These are phyloP conservation scores for Serendipita sp. DNA, from an alignment of 768 basidiomycete species.

Conservation along the genomic window DNA sequence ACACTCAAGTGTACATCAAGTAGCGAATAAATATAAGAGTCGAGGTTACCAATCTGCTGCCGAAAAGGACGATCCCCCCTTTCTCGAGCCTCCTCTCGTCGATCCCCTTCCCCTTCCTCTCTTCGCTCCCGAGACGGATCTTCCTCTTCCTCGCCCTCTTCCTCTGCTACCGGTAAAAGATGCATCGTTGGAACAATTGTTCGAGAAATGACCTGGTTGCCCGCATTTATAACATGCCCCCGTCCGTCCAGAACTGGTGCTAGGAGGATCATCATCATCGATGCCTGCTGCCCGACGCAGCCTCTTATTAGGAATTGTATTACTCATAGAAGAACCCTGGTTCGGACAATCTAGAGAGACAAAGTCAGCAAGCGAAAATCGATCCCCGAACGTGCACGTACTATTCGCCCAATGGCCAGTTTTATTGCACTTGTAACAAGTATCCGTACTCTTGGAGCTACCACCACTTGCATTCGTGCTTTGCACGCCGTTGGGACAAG, in stretches of 20 bases:
- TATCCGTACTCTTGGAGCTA: conserved; percentile 12
- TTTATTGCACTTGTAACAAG: conserved; percentile 21
- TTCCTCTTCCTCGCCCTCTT: conserved; percentile 8
- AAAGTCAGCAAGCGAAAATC: no score
- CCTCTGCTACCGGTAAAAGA: conserved; percentile 2
- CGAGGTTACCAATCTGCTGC: conserved; percentile 6
- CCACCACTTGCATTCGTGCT: conserved; percentile 23
- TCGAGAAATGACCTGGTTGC: conserved; percentile 42
- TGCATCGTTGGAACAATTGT: conserved; percentile 14
- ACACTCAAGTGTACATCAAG: no score
- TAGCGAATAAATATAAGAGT: no score
- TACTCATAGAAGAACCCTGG: not conserved
- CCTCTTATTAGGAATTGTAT: not conserved
- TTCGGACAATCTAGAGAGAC: conserved; percentile 5
- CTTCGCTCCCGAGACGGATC: not conserved
- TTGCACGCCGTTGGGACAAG: conserved; percentile 35
- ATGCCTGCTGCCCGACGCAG: not conserved
- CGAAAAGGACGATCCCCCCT: not conserved
- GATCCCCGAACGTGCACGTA: no score
- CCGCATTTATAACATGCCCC: conserved; percentile 42
- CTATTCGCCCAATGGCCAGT: conserved; percentile 20
- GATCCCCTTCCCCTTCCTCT: not conserved
- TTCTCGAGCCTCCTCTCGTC: not conserved
- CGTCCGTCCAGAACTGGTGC: conserved; percentile 23
- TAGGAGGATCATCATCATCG: conserved; percentile 1